A percentile compares a stretch with the other conserved stretches of the same genome.
Conservation (phyloP, 2,329 filamentous ascomycete species). For the Lachnellula hyalina region DNA sequence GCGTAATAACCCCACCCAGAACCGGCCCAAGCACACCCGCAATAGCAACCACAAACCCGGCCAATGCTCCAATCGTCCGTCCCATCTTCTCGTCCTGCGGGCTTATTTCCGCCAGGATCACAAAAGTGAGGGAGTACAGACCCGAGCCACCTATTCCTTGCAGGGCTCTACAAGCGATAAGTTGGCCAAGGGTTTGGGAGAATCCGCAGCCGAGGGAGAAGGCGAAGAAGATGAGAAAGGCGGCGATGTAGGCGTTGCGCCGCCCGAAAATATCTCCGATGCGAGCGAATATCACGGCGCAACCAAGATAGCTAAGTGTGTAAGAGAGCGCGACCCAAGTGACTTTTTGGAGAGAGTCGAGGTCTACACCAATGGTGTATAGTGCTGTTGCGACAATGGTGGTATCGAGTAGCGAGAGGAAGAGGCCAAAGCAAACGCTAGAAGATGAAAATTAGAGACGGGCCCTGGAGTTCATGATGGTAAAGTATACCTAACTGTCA, state of each 20-base stretch:
- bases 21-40: conserved; percentile 27
- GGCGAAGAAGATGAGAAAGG: conserved; percentile 47
- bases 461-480: background rate
- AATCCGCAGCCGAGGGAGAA: conserved; percentile 53
- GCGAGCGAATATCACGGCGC: conserved; percentile 48
- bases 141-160: conserved; percentile 9
- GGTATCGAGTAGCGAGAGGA: conserved; percentile 55
- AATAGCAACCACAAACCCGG: conserved; percentile 20
- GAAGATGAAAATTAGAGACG: background rate
- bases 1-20: conserved; percentile 10
- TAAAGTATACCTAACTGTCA: conserved; percentile 4
- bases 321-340: conserved; percentile 54
- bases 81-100: background rate
- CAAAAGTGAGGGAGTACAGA: conserved; percentile 8
- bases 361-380: conserved; percentile 48
- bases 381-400: conserved; percentile 56
- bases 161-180: conserved; percentile 9
- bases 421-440: conserved; percentile 48
- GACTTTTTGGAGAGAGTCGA: conserved; percentile 39
- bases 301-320: conserved; percentile 39
- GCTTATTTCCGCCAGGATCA: conserved; percentile 5
- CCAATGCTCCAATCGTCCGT: background rate
- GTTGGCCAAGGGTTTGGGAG: conserved; percentile 37
- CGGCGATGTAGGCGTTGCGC: conserved; percentile 43
- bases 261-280: conserved; percentile 51